phyloP scores from a whole-genome alignment of 805 yeast genomes.

The Dipodascopsis uninucleata region DNA sequence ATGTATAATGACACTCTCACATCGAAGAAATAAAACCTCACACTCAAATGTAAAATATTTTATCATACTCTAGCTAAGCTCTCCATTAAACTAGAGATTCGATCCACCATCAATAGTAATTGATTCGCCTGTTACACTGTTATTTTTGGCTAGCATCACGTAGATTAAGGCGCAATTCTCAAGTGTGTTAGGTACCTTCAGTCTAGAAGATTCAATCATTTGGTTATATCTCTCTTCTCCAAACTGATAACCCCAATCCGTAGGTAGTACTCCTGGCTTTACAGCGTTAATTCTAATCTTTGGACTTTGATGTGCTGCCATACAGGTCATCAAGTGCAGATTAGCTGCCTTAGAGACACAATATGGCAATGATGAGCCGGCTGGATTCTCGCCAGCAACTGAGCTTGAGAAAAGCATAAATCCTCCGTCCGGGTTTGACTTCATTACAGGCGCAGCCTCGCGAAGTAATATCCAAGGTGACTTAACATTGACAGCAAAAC shows the following conservation, averaged over 20 bases:
- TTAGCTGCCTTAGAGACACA: conserved; percentile 37
- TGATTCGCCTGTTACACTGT: conserved; percentile 30
- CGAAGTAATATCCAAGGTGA: conserved; percentile 20
- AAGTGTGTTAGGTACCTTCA: conserved; percentile 11
- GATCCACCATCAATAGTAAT: conserved; percentile 47
- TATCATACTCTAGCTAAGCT: no score
- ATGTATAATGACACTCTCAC: no score
- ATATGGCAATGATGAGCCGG: conserved; percentile 39
- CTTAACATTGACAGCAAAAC: conserved; percentile 27
- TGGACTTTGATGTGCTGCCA: conserved; percentile 30
- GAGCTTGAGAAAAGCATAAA: conserved; percentile 21
- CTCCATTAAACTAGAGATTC: neutral
- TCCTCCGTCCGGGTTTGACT: conserved; percentile 19
- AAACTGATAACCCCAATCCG: conserved; percentile 34
- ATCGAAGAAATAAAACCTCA: no score
- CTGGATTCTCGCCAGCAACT: conserved; percentile 30
- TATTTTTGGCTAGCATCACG: conserved; percentile 30
- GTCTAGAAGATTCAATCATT: conserved; percentile 9
- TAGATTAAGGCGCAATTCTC: conserved; percentile 32
- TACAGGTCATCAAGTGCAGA: conserved; percentile 33
- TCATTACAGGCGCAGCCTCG: conserved; percentile 12
- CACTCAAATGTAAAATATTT: no score
- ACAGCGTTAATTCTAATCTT: conserved; percentile 28
- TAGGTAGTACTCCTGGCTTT: conserved; percentile 29
- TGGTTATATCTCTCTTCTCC: conserved; percentile 29